Base-by-base conservation (phyloP, 352 stramenopile genomes). In the Pythium apleroticum region DNA sequence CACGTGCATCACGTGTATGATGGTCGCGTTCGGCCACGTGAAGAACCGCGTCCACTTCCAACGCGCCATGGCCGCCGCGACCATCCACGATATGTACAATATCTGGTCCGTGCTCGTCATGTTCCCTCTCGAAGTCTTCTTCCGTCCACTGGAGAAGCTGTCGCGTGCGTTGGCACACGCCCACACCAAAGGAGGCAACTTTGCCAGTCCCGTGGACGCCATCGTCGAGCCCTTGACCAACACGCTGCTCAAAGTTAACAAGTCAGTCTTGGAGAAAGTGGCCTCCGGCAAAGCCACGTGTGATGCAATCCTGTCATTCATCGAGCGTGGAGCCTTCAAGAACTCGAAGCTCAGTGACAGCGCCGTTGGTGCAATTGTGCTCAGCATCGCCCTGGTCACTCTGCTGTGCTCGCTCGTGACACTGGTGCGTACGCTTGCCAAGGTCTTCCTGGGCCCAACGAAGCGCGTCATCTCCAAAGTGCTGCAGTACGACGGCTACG, bases 401-500 rank as follows among this genome's bases (percentile, higher is more conserved):
- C 69, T 90, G 2, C 63, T 90, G 15, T 78, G 71, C 45, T 67
- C 81, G 35, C 65, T 90, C 11, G 50, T 87, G 0, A 62, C 63
- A 12, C 57, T 89, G 30, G 77, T 88, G 22, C 78, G 73, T 14
- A 87, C 79, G 71, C 75, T 88, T 14, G 75, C 76, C 6, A 80
- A 77, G 63, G 62, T 88, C n/a, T 85, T 98, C 50, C 69, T 93
- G 41, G 91, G 89, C 57, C 76, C 81, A 27, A 96, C 91, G 15
- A 92, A 93, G 57, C 73, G 78, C 48, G 74, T 97, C 20, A 85
- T 98, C 55, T 86, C 88, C 52, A 89, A 90, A 52, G 75, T 93
- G 35, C 92, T 97, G 19, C 84, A 96, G 68, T 91, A 93, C 69
- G 96, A 97, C 71, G 86, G 87, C 59, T 94, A 96, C 60, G 48